Evolutionary conservation across 805 yeast species (phyloP), one percentile per base, ranked within the genome.

Genomic region (Ogataea pignaliae): DNA sequence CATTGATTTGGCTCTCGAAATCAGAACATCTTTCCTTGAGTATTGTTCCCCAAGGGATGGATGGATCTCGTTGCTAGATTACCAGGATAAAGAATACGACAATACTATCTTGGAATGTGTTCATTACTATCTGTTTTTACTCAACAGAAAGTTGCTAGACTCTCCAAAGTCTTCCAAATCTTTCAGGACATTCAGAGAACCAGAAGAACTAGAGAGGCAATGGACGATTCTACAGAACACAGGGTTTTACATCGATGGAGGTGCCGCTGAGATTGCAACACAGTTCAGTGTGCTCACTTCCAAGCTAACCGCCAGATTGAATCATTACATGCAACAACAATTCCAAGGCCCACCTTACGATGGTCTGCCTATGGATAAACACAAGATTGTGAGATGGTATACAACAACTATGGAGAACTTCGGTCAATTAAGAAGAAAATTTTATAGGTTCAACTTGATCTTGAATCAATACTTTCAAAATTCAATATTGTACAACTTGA

Each of bases 161-260:
- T 79, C 89, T 46, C 81, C 89, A 0, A 76, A 78, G 44, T 72
- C 78, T 3, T 70, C 72, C 4, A 70, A 71, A 34, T 76, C 84
- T 12, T 86, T 87, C 66, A 76, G 89, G 53, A 85, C 95, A 0
- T 88, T 87, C 63, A 88, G 88, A 56, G 97, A 88, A 56, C 90
- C 96, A 1, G 99, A 91, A 53, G 89, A 85, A 57, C 69, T 93
- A 39, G 95, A 88, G 56, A 78, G 73, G 42, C 86, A 86, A 36
- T 93, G 96, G 90, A 73, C 75, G 29, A 81, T 83, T 53, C 69
- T 93, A 51, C 85, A 78, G 53, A 81, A 81, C 53, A 73, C 88
- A 31, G 97, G 97, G 12, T 78, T 75, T 48, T 83, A 76, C 53
- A 75, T 93, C 28, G 89, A 85, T 35, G 85, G 88, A 6, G 91